Evolutionary conservation across 2,329 filamentous ascomycete genomes (phyloP), one percentile per base, ranked within the genome.

Genomic region (Stagonosporopsis tanaceti): DNA sequence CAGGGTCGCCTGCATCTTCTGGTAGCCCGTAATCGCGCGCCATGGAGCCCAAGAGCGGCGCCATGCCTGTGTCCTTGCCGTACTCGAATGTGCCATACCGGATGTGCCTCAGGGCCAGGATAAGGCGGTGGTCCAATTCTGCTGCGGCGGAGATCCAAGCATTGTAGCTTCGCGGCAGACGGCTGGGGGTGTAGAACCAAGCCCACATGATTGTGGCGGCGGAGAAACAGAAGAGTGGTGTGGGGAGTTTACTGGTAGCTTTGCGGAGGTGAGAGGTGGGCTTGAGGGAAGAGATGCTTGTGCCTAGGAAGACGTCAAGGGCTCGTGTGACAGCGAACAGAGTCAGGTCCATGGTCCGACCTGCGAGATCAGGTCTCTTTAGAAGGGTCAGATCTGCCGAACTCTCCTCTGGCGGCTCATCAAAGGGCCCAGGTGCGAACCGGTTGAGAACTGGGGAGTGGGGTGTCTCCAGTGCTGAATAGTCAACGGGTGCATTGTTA

Each of bases 181-280:
- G 83, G 34, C 85, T 81, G 0, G 92, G 91, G 9, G 81, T 75
- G 78, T 94, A 96, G 73, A 96, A 89, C 90, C 91, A 96, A 17
- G 91, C 85, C 89, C 91, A 94, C 92, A 96, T 96, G 64, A 96
- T 88, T 35, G 91, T 78, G 22, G 88, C 89, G 37, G 85, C 87
- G 20, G 90, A 93, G 32, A 83, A 75, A 41, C 89, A 86, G 74
- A 96, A 96, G 17, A 93, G 78, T 6, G 84, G 77, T 4, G 90
- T 85, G 69, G 94, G 89, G n/a, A 86, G 79, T 35, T 86, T 72
- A 27, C 70, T 68, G 27, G 78, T 74, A 6, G 76, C 32, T n/a
- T 35, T 28, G 2, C 47, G 38, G 2, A 59, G 34, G 12, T 38
- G 39, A 14, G 54, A 60, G 3, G 35, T 25, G 17, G 46, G 50